phyloP scores from a whole-genome alignment of 306 rosid species.

The Prinsepia uniflora region DNA sequence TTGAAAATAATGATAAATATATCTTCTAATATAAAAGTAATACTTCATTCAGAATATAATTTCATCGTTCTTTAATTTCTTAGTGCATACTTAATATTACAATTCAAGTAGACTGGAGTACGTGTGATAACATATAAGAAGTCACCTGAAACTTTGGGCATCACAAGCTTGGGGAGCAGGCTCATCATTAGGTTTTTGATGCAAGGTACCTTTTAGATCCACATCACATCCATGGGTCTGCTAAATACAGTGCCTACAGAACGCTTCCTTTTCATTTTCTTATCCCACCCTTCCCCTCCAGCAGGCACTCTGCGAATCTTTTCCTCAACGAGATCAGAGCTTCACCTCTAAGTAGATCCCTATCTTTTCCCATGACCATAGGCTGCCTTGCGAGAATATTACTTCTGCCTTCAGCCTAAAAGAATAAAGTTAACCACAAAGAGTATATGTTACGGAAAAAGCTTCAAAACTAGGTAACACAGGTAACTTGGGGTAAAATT shows the following conservation, averaged over 20 bases:
- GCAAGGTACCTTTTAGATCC: constrained; percentile 55
- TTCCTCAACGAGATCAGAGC: constrained; percentile 66
- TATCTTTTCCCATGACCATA: constrained; percentile 50
- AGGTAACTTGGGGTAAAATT: neutral
- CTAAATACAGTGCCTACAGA: constrained; percentile 51
- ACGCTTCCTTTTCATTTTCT: constrained; percentile 73
- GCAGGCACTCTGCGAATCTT: constrained; percentile 66
- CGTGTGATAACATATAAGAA: constrained; percentile 23
- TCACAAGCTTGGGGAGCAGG: constrained; percentile 46
- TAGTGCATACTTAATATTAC: neutral
- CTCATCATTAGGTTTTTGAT: constrained; percentile 59
- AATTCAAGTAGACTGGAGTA: neutral
- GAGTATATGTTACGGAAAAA: neutral
- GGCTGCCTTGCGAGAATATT: constrained; percentile 51
- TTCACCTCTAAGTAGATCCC: constrained; percentile 57
- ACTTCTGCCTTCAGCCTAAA: constrained; percentile 65
- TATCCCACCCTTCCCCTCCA: constrained; percentile 72
- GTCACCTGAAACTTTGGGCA: constrained; percentile 68
- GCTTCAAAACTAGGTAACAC: neutral
- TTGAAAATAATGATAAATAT: too few species aligned
- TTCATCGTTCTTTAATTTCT: neutral
- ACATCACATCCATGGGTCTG: constrained; percentile 61
- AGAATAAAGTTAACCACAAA: constrained; percentile 5
- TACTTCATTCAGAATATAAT: neutral
- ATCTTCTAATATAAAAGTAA: neutral